Base-by-base conservation (phyloP, 164 flowering plant genomes). In the Vitis rotundifolia region DNA sequence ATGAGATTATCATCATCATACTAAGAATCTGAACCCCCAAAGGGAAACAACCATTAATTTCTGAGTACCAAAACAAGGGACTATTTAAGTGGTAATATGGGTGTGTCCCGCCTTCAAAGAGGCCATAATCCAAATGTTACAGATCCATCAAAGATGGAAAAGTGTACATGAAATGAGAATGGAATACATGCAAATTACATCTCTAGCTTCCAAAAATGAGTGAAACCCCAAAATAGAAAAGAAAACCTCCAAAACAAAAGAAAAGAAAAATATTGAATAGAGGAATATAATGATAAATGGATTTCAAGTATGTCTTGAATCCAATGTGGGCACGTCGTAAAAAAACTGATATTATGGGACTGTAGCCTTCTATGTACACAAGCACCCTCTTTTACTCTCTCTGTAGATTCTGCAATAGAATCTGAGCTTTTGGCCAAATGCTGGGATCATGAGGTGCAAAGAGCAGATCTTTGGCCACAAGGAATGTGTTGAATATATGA, bases 261-360 rank as follows among this genome's bases (percentile, higher is more conserved):
- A 49, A 28, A 7, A 15, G 52, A 68, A 66, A 26, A 67, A 16
- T 49, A 72, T 60, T 28, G 67, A 73, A 73, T 57, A 63, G 64
- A 63, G 56, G 48, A 64, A 50, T 29, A 37, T 37, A 37, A 66
- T 53, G 52, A 58, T 59, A 11, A 70, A 63, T 66, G 75, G 66
- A 73, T 70, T 75, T 73, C 82, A 76, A 76, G 74, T 57, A 53
- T 12, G n/a, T 59, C 79, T 71, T 50, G 59, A 76, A 70, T 59
- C 72, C 72, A 68, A 28, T 28, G 37, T 59, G 22, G 11, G 19
- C 55, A 68, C 11, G 9, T 7, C n/a, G 5, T 49, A 67, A 11
- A 59, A 37, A 54, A 22, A 55, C 54, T 49, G 68, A 56, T 49
- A 66, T 16, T 12, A 55, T 49, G 63, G 51, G 58, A 62, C 63